Conservation (phyloP, 306 rosid genomes). For the Astragalus glycyphyllos region DNA sequence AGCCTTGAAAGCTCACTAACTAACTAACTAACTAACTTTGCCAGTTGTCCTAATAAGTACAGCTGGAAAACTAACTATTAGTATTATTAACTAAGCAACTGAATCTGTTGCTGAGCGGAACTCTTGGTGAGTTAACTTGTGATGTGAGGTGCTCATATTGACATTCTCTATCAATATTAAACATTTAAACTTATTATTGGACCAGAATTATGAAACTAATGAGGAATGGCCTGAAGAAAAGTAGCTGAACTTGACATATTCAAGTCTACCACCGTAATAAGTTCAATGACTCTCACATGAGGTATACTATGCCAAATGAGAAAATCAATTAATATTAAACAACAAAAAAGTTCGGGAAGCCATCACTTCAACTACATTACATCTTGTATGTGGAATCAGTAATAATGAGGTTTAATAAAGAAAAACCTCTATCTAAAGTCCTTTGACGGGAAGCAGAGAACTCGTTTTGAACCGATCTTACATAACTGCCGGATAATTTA, state of each 20-base stretch:
- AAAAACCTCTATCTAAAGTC: slow-evolving; percentile 57
- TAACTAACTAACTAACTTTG: too few relatives aligned
- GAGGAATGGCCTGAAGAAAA: background rate
- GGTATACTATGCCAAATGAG: slow-evolving; percentile 3
- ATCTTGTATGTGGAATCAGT: slow-evolving; percentile 4
- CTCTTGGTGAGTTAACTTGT: too few relatives aligned
- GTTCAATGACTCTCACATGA: background rate
- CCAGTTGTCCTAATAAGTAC: too few relatives aligned
- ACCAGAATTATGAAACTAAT: background rate
- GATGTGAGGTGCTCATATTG: too few relatives aligned
- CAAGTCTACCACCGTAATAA: slow-evolving; percentile 12
- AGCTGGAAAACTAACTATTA: too few relatives aligned
- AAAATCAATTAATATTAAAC: slow-evolving; percentile 26
- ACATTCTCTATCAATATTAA: background rate
- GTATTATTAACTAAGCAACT: too few relatives aligned
- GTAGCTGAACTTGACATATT: slow-evolving; percentile 28
- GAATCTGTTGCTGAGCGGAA: too few relatives aligned
- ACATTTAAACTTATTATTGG: slow-evolving; percentile 6
- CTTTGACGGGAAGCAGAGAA: slow-evolving; percentile 56
- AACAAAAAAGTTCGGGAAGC: slow-evolving; percentile 3
- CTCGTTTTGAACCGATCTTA: slow-evolving; percentile 48
- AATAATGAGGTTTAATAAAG: slow-evolving; percentile 25
- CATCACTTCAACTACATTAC: slow-evolving; percentile 12
- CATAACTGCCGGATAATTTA: slow-evolving; percentile 47
- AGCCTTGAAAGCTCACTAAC: too few relatives aligned